phyloP scores from a whole-genome alignment of 805 yeast genomes.

The Nakazawaea ishiwadae region DNA sequence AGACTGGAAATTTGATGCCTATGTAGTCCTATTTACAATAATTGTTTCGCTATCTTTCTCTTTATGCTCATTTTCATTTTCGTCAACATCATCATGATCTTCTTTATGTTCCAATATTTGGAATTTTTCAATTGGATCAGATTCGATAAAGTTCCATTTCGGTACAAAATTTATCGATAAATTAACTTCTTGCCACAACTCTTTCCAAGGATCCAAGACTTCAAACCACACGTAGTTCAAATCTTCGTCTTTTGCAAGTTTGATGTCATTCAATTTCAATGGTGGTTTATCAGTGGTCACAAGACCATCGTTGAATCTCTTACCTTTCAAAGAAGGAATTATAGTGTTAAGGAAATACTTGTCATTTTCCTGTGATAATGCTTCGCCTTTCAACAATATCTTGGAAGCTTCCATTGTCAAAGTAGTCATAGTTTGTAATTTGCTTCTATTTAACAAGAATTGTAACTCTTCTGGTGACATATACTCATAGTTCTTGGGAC shows the following conservation, averaged over 20 bases:
- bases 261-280: neutral
- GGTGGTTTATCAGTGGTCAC: neutral
- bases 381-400: neutral
- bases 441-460: conserved; percentile 1
- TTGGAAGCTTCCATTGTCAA: neutral
- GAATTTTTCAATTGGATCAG: neutral
- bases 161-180: conserved; percentile 9
- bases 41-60: no score
- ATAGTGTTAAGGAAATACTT: neutral
- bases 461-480: conserved; percentile 24
- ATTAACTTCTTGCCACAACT: conserved; percentile 9
- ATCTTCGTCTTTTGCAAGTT: conserved; percentile 8
- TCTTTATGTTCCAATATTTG: no score
- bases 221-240: conserved; percentile 12
- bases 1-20: no score
- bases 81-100: neutral
- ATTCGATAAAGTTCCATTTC: conserved; percentile 8
- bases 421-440: neutral
- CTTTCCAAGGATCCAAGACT: conserved; percentile 13
- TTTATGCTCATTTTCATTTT: neutral
- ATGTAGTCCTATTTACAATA: neutral
- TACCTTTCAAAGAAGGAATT: neutral
- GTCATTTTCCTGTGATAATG: neutral
- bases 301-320: neutral
- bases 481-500: conserved; percentile 43